phyloP scores from a whole-genome alignment of 805 yeast genomes.

The Ogataea trehaloabstinens region DNA sequence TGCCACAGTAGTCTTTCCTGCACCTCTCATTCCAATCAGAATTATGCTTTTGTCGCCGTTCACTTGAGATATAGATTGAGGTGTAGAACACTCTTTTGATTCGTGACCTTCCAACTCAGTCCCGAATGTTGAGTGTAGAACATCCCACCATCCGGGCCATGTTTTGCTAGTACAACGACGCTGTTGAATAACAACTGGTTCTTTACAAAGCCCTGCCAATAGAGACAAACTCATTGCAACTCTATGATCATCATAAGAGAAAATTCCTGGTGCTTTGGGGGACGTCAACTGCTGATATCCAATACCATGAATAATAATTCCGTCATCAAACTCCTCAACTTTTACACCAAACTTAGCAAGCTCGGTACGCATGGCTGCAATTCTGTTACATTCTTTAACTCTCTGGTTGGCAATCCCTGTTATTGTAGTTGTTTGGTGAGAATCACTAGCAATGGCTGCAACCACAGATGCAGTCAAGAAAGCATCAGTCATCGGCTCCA shows the following conservation, averaged over 20 bases:
- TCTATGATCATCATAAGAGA: conserved; percentile 92
- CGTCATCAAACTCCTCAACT: conserved; percentile 86
- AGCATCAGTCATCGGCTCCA: conserved; percentile 99
- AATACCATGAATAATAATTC: conserved; percentile 82
- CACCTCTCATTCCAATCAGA: conserved; percentile 96
- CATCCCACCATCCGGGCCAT: conserved; percentile 99
- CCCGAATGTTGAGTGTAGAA: conserved; percentile 65
- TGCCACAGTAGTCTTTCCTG: conserved; percentile 89
- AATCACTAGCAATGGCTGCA: conserved; percentile 77
- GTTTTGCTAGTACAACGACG: conserved; percentile 94
- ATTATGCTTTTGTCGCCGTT: conserved; percentile 60
- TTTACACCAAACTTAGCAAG: conserved; percentile 86
- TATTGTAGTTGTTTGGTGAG: conserved; percentile 64
- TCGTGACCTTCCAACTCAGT: conserved; percentile 73
- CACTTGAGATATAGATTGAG: conserved; percentile 14
- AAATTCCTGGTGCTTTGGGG: conserved; percentile 62
- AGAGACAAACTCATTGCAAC: conserved; percentile 97
- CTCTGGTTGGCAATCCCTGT: conserved; percentile 97
- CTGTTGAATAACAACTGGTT: conserved; percentile 73
- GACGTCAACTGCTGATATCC: conserved; percentile 45
- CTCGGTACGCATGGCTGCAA: conserved; percentile 89
- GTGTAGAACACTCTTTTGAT: conserved; percentile 17
- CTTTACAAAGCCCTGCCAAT: conserved; percentile 64
- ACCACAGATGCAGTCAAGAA: conserved; percentile 95
- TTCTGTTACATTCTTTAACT: conserved; percentile 96